Percentiles rank a stretch among this genome's conserved stretches.
These are phyloP conservation scores for Phytophthora sp. DNA, from an alignment of 352 stramenopile genomes.

Conservation along the genomic window DNA sequence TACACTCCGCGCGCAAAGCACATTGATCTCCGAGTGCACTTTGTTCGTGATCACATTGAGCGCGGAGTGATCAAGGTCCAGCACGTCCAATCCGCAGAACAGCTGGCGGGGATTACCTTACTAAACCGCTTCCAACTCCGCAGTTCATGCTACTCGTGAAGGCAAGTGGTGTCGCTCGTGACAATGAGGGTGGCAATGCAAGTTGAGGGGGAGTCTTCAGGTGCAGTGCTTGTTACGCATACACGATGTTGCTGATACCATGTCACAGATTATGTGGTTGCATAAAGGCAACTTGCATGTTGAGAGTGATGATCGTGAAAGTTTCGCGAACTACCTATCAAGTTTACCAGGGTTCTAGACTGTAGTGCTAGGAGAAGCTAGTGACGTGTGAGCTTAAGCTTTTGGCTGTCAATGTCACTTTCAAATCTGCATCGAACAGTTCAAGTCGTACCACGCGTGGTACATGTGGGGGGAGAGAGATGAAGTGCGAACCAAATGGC, in stretches of 20 bases:
- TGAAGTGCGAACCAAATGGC: no score
- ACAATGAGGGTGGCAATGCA: background rate
- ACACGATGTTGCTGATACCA: no score
- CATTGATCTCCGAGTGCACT: conserved; percentile 17
- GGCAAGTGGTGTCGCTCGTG: conserved; percentile 1
- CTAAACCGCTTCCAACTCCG: conserved; percentile 8
- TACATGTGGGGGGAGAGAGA: no score
- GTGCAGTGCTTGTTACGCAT: no score
- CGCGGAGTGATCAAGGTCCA: background rate
- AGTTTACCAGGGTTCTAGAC: background rate
- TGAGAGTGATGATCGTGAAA: no score
- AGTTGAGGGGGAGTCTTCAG: conserved; percentile 16
- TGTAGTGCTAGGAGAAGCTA: background rate
- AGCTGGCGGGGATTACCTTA: conserved; percentile 16
- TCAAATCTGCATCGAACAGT: background rate
- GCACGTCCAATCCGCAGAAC: background rate
- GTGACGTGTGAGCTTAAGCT: background rate
- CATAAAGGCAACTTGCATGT: no score
- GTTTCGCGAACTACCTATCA: background rate
- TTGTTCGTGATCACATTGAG: conserved; percentile 18
- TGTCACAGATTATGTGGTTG: background rate
- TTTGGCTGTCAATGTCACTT: background rate
- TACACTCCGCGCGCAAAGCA: conserved; percentile 15
- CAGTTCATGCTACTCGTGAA: background rate
- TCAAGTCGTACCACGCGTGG: no score